phyloP scores from a whole-genome alignment of 2,329 filamentous ascomycete genomes.

The Paecilomyces sp. region DNA sequence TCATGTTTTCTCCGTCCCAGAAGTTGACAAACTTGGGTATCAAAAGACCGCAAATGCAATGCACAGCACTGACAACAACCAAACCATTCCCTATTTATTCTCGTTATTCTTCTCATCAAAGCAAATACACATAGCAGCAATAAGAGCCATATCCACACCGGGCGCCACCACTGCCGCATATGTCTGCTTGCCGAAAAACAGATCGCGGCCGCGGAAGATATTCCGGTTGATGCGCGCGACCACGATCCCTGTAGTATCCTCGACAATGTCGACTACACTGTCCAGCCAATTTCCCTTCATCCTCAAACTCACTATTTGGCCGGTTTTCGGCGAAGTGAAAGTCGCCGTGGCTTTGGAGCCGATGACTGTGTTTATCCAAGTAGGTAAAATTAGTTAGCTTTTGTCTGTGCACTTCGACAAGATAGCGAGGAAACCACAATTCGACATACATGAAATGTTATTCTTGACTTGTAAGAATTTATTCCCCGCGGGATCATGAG shows the following conservation, averaged over 20 bases:
- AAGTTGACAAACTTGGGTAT: too few relatives aligned
- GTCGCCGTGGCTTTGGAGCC: not conserved
- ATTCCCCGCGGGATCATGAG: not conserved
- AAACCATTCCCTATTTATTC: not conserved
- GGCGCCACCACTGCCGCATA: slow-evolving; percentile 59
- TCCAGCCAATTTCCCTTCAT: not conserved
- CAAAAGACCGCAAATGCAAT: too few relatives aligned
- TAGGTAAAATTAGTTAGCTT: not conserved
- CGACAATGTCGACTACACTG: not conserved
- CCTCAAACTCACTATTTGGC: not conserved
- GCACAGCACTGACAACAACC: too few relatives aligned
- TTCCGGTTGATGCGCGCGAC: not conserved
- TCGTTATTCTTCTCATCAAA: slow-evolving; percentile 61
- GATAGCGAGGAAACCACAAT: not conserved
- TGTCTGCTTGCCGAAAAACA: slow-evolving; percentile 49
- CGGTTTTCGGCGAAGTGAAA: not conserved
- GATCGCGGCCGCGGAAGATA: not conserved
- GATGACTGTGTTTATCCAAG: not conserved
- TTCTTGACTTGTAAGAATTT: not conserved
- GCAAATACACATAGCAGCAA: slow-evolving; percentile 61
- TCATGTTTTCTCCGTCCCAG: too few relatives aligned
- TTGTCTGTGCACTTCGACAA: too few relatives aligned
- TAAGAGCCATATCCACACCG: slow-evolving; percentile 59
- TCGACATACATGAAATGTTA: not conserved
- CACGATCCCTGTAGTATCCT: not conserved